Evolutionary conservation across 257 asterid species (phyloP).

Genomic region (Rehmannia glutinosa): DNA sequence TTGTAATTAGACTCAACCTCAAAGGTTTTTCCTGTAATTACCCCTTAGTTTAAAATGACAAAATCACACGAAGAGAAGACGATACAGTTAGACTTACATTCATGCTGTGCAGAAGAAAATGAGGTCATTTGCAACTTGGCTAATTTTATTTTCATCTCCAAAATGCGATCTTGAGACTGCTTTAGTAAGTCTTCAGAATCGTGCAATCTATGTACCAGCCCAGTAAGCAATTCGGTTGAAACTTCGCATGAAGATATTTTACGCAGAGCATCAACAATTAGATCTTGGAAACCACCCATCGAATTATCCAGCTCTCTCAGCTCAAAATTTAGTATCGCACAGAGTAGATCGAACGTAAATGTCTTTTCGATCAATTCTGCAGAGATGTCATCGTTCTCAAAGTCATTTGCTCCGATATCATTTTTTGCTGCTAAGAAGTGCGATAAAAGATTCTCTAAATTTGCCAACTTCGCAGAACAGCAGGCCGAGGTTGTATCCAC

Average conservation of each 20-base stretch:
- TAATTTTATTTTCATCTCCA: slow-evolving; percentile 70
- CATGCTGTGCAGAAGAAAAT: slow-evolving; percentile 47
- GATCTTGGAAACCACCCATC: slow-evolving; percentile 42
- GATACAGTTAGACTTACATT: slow-evolving; percentile 42
- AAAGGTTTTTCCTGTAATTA: no score
- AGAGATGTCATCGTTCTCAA: slow-evolving; percentile 50
- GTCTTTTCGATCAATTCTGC: slow-evolving; percentile 56
- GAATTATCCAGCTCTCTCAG: slow-evolving; percentile 53
- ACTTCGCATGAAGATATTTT: slow-evolving; percentile 35
- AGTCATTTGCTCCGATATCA: slow-evolving; percentile 39
- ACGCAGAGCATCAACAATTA: slow-evolving; percentile 34
- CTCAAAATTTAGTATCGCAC: slow-evolving; percentile 54
- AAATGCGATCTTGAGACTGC: slow-evolving; percentile 52
- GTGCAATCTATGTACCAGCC: slow-evolving; percentile 44
- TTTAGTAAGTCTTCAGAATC: slow-evolving; percentile 51
- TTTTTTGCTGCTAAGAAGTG: slow-evolving; percentile 38
- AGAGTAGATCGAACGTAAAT: slow-evolving; percentile 53
- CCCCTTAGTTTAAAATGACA: not conserved
- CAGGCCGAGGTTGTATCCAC: slow-evolving; percentile 40
- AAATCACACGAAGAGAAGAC: not conserved
- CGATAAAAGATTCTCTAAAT: slow-evolving; percentile 59
- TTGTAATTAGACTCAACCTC: not conserved
- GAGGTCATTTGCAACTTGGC: slow-evolving; percentile 88
- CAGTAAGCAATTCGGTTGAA: slow-evolving; percentile 29
- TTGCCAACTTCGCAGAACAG: slow-evolving; percentile 58